Base-by-base conservation (phyloP, 148 eudicot genomes). In the Dianthus caryophyllus region DNA sequence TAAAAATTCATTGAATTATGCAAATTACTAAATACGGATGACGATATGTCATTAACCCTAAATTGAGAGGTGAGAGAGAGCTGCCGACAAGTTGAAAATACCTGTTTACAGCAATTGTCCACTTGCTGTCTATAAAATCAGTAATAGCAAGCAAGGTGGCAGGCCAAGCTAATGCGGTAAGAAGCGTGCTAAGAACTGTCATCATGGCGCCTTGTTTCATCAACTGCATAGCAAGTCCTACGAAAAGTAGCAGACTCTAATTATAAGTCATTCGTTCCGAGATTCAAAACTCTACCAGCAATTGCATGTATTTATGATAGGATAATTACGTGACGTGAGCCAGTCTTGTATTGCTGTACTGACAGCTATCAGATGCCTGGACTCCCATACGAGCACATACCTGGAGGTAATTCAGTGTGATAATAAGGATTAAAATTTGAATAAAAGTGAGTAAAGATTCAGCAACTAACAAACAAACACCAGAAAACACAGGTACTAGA, bases 301-400 rank as follows among this genome's bases (percentile, higher is more conserved):
- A 66, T 27, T 30, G 30, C 54, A 66, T 53, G 58, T 24, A 61
- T 36, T 53, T 68, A 57, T 57, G 51, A 54, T 21, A 67, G 38
- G 64, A 56, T 22, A 48, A 20, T 83, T 86, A 90, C 99, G 84
- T 84, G 99, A 94, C 60, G 92, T 82, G 49, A 94, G 90, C 96
- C 93, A 90, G 77, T 94, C 99, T 74, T 90, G 99, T 73, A 94
- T 94, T 20, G 99, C 96, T 16, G 97, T 94, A 88, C 99, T 94
- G 64, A 86, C 90, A 64, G 97, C 86, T 84, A 90, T 88, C 71
- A 94, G 78, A 83, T 94, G 70, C 85, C 86, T 71, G 65, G 99
- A 94, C 79, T 94, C 99, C 99, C 99, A 94, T 78, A 86, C 87
- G 65, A 94, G 86, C 72, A 85, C 88, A 78, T 94, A 94, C 85